Percentiles rank a stretch among this genome's conserved stretches.
phyloP scores from a whole-genome alignment of 257 asterid species.

The Nicotiana undulata region DNA sequence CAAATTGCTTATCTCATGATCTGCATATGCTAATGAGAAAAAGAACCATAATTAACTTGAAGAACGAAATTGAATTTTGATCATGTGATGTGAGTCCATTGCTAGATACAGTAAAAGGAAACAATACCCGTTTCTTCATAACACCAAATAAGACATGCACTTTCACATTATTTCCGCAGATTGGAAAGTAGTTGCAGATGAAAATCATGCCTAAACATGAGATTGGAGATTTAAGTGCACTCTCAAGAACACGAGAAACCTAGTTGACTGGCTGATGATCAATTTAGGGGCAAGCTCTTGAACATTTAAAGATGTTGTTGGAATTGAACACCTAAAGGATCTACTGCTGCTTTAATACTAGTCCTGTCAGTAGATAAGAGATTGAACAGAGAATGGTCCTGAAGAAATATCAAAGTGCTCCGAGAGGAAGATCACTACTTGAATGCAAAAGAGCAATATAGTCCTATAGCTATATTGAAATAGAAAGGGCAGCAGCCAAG shows the following conservation, averaged over 20 bases:
- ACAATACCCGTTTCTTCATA: background rate
- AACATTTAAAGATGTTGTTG: background rate
- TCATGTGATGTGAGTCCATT: background rate
- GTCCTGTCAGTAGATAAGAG: background rate
- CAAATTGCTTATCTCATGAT: background rate
- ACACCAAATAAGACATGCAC: background rate
- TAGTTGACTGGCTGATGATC: background rate
- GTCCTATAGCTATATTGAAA: background rate
- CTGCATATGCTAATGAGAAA: background rate
- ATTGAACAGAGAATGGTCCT: background rate
- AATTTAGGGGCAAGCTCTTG: background rate
- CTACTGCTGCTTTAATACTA: background rate
- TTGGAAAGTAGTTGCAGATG: background rate
- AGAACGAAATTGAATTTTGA: background rate
- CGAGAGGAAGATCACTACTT: background rate
- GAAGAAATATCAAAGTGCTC: background rate
- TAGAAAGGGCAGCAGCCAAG: background rate
- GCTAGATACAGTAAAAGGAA: background rate
- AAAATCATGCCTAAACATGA: background rate
- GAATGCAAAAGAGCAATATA: background rate
- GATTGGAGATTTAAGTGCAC: background rate
- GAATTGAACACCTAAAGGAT: background rate
- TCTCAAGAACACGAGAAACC: background rate
- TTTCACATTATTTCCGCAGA: background rate
- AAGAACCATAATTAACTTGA: background rate